A percentile compares a stretch with the other conserved stretches of the same genome.
Conservation (phyloP, 2,329 filamentous ascomycete species). For the Cryphonectria naterciae region DNA sequence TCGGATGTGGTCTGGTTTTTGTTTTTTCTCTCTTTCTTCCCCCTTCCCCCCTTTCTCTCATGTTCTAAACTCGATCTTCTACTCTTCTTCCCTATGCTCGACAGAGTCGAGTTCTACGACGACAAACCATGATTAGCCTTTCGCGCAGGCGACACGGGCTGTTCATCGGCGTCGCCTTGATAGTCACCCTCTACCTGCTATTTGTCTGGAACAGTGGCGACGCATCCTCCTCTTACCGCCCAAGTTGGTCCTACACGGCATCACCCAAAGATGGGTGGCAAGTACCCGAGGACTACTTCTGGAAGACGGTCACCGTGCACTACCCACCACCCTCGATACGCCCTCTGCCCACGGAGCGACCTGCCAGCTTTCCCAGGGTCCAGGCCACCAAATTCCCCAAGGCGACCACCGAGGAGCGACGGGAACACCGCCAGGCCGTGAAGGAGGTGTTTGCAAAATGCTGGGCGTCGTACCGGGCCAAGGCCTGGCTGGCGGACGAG, state of each 20-base stretch:
- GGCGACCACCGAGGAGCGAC: slow-evolving; percentile 13
- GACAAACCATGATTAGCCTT: slow-evolving; percentile 1
- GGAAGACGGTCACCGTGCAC: slow-evolving; percentile 23
- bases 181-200: slow-evolving; percentile 5
- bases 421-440: slow-evolving; percentile 23
- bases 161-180: slow-evolving; percentile 7
- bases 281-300: slow-evolving; percentile 24
- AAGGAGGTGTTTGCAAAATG: slow-evolving; percentile 21
- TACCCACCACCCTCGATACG: slow-evolving; percentile 15
- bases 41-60: background rate
- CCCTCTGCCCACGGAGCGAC: slow-evolving; percentile 17
- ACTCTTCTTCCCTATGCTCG: background rate
- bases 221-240: background rate
- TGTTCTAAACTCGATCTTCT: background rate
- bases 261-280: slow-evolving; percentile 13
- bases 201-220: slow-evolving; percentile 1
- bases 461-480: slow-evolving; percentile 24
- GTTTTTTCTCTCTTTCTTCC: background rate
- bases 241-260: slow-evolving; percentile 4
- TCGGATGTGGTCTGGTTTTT: background rate
- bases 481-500: slow-evolving; percentile 25
- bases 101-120: background rate
- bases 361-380: slow-evolving; percentile 16
- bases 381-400: slow-evolving; percentile 22
- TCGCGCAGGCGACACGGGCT: slow-evolving; percentile 11